phyloP scores from a whole-genome alignment of 2,329 filamentous ascomycete genomes.

The Ceratocystis colombiana region DNA sequence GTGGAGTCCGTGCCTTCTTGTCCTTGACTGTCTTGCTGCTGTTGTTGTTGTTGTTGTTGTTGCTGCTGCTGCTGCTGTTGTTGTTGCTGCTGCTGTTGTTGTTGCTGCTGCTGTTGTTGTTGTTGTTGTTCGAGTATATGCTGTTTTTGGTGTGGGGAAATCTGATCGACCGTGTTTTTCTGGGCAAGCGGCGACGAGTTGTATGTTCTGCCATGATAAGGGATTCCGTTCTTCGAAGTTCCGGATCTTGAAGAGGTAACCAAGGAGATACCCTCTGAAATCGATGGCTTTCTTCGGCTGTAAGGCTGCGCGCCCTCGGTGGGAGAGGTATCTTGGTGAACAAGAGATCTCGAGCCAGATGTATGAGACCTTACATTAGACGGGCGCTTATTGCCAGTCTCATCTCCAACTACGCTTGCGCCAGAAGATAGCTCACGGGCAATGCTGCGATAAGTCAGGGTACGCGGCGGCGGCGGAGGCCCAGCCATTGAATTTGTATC shows the following conservation, averaged over 20 bases:
- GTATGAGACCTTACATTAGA: conserved; percentile 19
- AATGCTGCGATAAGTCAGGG: conserved; percentile 38
- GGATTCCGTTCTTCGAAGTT: conserved; percentile 36
- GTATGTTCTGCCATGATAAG: conserved; percentile 39
- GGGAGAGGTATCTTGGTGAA: conserved; percentile 38
- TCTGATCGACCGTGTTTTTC: conserved; percentile 29
- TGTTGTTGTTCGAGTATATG: conserved; percentile 28
- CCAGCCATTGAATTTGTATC: conserved; percentile 39
- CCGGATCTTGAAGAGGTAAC: conserved; percentile 36
- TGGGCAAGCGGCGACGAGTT: conserved; percentile 52
- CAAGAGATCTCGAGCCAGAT: conserved; percentile 41
- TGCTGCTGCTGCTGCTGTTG: conserved; percentile 27
- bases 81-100: conserved; percentile 24
- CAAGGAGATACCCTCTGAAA: conserved; percentile 40
- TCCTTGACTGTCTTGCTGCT: conserved; percentile 33
- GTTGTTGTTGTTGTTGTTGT: conserved; percentile 24
- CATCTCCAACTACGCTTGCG: conserved; percentile 30
- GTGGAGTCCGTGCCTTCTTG: conserved; percentile 73
- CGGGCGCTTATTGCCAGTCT: conserved; percentile 26
- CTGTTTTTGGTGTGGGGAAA: conserved; percentile 31
- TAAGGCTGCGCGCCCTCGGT: conserved; percentile 27
- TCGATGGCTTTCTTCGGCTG: conserved; percentile 35
- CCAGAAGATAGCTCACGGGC: conserved; percentile 33
- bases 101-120: conserved; percentile 27
- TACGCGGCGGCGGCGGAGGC: conserved; percentile 32